Conservation (phyloP, 306 rosid genomes). For the Dryas octopetala region DNA sequence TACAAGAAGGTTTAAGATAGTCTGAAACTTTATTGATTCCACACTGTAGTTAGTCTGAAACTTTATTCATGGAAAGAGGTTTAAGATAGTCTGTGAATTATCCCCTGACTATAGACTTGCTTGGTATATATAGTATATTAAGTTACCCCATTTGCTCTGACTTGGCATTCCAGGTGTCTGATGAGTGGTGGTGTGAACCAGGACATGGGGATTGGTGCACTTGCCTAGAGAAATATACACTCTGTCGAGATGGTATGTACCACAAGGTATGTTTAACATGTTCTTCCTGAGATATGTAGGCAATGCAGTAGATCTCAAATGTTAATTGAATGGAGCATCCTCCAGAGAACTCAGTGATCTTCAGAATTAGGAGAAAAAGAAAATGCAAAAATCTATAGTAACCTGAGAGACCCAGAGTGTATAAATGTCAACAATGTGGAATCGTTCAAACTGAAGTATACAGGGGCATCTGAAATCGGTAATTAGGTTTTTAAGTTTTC, state of each 20-base stretch:
- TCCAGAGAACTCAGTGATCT: not conserved
- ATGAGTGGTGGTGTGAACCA: conserved; percentile 98
- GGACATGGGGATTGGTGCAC: conserved; percentile 98
- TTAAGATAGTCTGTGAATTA: conserved; percentile 4
- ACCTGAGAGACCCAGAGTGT: not conserved
- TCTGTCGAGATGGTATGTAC: conserved; percentile 93
- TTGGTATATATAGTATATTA: not conserved
- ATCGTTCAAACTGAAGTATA: not conserved
- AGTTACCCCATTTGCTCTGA: not conserved
- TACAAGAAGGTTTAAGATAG: conserved; percentile 63
- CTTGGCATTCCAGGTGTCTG: conserved; percentile 62
- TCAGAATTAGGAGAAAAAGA: not conserved
- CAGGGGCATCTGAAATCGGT: not conserved
- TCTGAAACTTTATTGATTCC: not conserved
- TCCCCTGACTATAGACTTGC: not conserved
- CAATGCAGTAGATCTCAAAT: not conserved
- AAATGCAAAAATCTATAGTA: not conserved
- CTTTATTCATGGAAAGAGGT: not conserved
- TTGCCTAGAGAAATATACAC: conserved; percentile 80
- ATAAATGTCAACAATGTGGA: not conserved
- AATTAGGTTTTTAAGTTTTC: not conserved
- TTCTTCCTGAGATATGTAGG: conserved; percentile 12
- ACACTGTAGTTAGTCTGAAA: not conserved
- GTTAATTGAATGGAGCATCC: no score
- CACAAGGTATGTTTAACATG: conserved; percentile 71